Evolutionary conservation across 2,329 filamentous ascomycete genomes (phyloP).

Genomic region (Talaromyces sp.): DNA sequence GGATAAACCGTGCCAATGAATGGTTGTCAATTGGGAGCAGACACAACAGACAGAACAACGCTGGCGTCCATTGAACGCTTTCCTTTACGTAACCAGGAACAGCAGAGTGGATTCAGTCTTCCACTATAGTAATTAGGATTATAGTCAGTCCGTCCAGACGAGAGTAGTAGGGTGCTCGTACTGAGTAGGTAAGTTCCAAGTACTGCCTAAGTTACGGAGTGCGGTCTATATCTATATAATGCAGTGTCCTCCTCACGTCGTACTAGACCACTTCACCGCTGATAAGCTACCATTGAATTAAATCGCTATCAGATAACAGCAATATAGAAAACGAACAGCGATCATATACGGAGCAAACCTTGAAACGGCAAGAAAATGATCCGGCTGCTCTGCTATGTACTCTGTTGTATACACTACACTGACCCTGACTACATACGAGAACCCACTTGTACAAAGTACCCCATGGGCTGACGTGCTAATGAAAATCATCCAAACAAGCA

Average conservation of each 20-base stretch:
- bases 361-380: background rate
- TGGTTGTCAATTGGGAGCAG: background rate
- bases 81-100: slow-evolving; percentile 44
- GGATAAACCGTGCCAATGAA: background rate
- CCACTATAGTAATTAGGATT: background rate
- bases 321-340: background rate
- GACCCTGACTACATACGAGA: background rate
- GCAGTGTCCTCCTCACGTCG: background rate
- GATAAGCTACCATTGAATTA: background rate
- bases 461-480: slow-evolving; percentile 3
- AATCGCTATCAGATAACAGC: slow-evolving; percentile 3
- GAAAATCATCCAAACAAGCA: slow-evolving; percentile 1
- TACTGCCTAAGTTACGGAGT: background rate
- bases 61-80: slow-evolving; percentile 23
- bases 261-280: background rate
- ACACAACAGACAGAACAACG: background rate
- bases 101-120: slow-evolving; percentile 12
- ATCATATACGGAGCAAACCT: background rate
- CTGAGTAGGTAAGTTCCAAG: too few species aligned
- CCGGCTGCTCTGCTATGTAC: background rate
- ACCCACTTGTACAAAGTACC: background rate
- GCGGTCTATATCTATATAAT: background rate
- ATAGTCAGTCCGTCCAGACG: too few species aligned
- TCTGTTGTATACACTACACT: too few species aligned
- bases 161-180: too few species aligned